Base-by-base conservation (phyloP, 192 early-diverging fungal species). In the Podila minutissima region DNA sequence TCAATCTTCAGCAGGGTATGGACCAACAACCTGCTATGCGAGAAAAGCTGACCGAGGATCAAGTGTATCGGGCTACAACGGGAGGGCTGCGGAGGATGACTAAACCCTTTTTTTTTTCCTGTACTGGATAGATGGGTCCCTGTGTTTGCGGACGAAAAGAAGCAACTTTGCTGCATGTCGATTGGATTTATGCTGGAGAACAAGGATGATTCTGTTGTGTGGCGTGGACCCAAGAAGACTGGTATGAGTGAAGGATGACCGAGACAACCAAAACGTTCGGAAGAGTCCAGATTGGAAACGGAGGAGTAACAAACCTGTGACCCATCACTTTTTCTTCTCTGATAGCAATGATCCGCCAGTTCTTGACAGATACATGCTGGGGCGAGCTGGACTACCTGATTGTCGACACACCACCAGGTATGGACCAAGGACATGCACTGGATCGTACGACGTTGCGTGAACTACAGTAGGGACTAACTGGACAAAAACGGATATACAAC, bases 211-310 rank as follows among this genome's bases (percentile, higher is more conserved):
- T 95, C 98, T 28, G 95, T 99, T 17, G 95, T 99, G 26, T 99
- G 98, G 98, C 89, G 97, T 48, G 98, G 98, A 4, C 96, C 98
- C 35, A 99, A 99, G 77, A 99, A 99, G 89, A 98, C 94, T 83
- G 94, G 94, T 93, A 86, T 35, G 75, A 55, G 31, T 2, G 22
- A 51, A 51, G 20, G 17, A 9, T 29, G 28, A 17, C 20, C 58
- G 29, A 20, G 26, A 38, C 57, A 24, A 15, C 41, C 41, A 46
- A 11, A 46, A 37, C 0, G n/a, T 37, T 46, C 41, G 41, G 12
- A 46, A 46, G 0, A 46, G 41, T 11, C 41, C 8, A 46, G 41
- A 46, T 46, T 46, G 13, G 41, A 46, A 41, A 46, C 15, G 41
- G 13, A 17, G 7, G 41, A 46, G 1, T 46, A 46, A 46, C 41